phyloP scores from a whole-genome alignment of 164 flowering plant genomes.

The Magnolia kwangsiensis region DNA sequence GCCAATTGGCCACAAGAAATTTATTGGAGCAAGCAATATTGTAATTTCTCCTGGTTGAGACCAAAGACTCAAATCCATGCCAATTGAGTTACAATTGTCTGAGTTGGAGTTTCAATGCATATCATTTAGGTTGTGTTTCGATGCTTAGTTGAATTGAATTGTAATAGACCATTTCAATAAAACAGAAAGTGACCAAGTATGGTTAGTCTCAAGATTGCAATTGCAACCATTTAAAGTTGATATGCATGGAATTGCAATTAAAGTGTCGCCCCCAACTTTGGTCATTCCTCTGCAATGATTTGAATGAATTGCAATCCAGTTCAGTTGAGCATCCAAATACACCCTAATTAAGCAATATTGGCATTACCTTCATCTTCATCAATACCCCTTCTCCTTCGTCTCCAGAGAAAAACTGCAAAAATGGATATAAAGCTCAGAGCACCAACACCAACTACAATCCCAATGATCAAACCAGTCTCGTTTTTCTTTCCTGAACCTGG shows the following conservation, averaged over 20 bases:
- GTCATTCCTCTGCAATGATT: too few species aligned
- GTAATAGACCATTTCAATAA: too few species aligned
- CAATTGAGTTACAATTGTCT: too few species aligned
- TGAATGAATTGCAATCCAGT: background rate
- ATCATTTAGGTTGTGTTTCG: background rate
- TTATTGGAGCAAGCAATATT: too few species aligned
- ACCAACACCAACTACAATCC: too few species aligned
- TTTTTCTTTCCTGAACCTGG: conserved; percentile 26
- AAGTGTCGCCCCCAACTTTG: background rate
- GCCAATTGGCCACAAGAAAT: too few species aligned
- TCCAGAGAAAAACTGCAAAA: conserved; percentile 25
- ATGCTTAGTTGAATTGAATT: background rate
- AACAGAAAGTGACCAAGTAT: background rate
- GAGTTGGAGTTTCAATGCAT: background rate
- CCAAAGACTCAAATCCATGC: too few species aligned
- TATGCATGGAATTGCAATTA: background rate
- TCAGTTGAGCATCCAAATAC: background rate
- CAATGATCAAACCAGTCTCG: too few species aligned
- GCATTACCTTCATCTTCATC: conserved; percentile 54
- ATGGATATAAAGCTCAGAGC: conserved; percentile 30
- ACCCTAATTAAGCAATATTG: background rate
- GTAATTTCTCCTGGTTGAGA: too few species aligned
- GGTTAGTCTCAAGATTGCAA: too few species aligned
- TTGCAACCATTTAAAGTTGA: background rate
- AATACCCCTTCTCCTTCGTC: conserved; percentile 24